Conservation (phyloP, 257 asterid genomes). For the Apocynum venetum region DNA sequence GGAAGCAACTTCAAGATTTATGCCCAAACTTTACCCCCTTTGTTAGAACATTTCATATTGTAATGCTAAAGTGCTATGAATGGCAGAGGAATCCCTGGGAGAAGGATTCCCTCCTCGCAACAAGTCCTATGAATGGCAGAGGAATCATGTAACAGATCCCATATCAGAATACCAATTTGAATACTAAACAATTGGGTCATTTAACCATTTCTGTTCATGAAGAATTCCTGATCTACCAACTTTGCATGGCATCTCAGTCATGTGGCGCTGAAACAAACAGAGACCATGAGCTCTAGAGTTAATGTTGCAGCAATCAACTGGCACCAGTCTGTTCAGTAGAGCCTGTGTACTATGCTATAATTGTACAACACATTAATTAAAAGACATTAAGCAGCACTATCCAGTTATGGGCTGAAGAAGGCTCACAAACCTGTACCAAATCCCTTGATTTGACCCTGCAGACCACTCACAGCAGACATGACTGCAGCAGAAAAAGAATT, state of each 20-base stretch:
- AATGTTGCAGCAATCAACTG: no score
- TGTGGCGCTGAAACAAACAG: background rate
- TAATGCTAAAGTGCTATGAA: background rate
- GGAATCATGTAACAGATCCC: background rate
- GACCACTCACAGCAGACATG: constrained; percentile 95
- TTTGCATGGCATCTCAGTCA: background rate
- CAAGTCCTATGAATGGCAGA: background rate
- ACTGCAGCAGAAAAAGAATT: constrained; percentile 47
- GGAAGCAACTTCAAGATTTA: background rate
- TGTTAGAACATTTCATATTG: background rate
- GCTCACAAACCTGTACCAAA: constrained; percentile 65
- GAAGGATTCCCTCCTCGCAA: background rate
- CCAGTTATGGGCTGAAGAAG: constrained; percentile 5
- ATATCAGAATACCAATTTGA: background rate
- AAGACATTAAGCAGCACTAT: background rate
- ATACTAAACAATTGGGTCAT: background rate
- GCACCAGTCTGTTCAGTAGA: no score
- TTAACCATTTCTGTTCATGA: background rate
- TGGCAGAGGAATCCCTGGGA: no score
- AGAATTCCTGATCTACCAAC: background rate
- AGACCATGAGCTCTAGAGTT: background rate
- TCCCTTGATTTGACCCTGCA: constrained; percentile 78
- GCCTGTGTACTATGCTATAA: background rate
- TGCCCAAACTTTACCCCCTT: background rate
- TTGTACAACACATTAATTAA: background rate